Evolutionary conservation across 306 rosid genomes (phyloP).

Genomic region (Quercus berberidifolia): DNA sequence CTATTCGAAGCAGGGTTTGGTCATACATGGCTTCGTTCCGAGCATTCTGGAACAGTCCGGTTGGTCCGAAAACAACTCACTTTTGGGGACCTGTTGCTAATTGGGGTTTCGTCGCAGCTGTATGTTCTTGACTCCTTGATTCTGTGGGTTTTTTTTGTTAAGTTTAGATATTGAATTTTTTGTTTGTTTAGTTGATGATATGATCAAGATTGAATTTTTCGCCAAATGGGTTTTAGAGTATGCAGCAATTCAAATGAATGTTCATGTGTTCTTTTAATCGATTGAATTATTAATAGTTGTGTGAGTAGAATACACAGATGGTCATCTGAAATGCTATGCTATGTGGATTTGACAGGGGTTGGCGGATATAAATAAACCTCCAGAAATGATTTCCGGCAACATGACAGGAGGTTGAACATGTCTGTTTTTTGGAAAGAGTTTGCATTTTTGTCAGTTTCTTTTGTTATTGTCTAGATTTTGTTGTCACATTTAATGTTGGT

Average conservation of each 20-base stretch:
- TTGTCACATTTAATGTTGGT: conserved; percentile 1
- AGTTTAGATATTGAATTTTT: background rate
- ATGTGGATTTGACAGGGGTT: conserved; percentile 50
- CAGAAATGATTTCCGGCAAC: conserved; percentile 93
- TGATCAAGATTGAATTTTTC: background rate
- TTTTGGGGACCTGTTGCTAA: conserved; percentile 99
- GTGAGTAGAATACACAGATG: too few species aligned
- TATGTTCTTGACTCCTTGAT: conserved; percentile 37
- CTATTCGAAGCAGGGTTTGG: background rate
- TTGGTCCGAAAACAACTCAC: conserved; percentile 94
- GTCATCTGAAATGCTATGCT: background rate
- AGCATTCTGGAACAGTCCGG: conserved; percentile 86
- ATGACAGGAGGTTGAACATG: conserved; percentile 77
- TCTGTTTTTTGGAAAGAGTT: background rate
- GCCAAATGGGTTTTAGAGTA: too few species aligned
- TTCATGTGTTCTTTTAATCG: too few species aligned
- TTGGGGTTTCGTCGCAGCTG: conserved; percentile 96
- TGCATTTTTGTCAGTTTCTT: background rate
- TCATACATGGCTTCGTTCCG: conserved; percentile 64
- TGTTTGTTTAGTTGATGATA: background rate
- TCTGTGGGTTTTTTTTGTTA: background rate
- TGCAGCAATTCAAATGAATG: too few species aligned
- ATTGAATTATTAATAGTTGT: too few species aligned
- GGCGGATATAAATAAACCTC: conserved; percentile 87
- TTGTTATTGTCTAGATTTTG: background rate